A percentile compares a stretch with the other conserved stretches of the same genome.
Conservation (phyloP, 2,329 filamentous ascomycete genomes). For the Pestalotiopsis sp. region DNA sequence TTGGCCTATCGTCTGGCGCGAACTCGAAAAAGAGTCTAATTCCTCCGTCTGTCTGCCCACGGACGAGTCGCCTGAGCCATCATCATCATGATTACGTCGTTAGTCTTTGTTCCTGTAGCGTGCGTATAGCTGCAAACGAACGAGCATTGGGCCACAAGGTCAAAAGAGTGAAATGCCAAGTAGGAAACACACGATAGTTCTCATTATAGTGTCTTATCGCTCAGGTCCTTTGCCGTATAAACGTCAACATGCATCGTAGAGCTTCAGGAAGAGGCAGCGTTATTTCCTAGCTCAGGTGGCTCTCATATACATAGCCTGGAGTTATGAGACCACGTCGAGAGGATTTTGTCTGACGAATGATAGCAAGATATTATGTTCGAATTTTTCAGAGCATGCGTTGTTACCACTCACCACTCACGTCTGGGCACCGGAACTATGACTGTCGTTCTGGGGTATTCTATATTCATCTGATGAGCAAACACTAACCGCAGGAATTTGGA, state of each 20-base stretch:
- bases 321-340: too few relatives aligned
- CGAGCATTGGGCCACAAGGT: background rate
- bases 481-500: too few relatives aligned
- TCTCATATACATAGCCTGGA: background rate
- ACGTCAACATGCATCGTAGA: conserved; percentile 1
- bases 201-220: background rate
- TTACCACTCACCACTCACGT: too few relatives aligned
- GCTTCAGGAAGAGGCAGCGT: background rate
- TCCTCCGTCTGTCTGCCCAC: background rate
- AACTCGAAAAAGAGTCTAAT: background rate
- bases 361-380: too few relatives aligned
- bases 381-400: too few relatives aligned
- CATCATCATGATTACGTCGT: background rate
- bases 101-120: background rate
- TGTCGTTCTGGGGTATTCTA: too few relatives aligned
- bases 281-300: background rate
- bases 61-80: background rate
- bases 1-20: background rate
- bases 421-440: too few relatives aligned
- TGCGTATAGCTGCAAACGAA: background rate
- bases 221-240: background rate
- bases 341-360: too few relatives aligned
- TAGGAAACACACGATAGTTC: background rate
- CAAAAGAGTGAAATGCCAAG: background rate
- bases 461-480: too few relatives aligned